phyloP scores from a whole-genome alignment of 2,329 filamentous ascomycete species.

The Periconia macrospinosa region DNA sequence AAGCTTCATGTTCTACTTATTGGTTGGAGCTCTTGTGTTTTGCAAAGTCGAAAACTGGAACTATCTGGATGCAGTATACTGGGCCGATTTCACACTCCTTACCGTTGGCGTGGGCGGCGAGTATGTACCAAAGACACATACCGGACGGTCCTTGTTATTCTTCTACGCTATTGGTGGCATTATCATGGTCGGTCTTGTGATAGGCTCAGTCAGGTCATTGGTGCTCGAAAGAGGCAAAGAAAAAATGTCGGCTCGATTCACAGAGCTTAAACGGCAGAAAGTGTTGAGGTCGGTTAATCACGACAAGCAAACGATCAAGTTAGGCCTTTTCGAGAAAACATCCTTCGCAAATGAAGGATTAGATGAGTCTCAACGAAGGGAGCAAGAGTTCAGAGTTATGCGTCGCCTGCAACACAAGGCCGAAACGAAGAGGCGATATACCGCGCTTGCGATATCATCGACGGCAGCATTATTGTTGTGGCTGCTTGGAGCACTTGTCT shows the following conservation, averaged over 20 bases:
- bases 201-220: conserved; percentile 56
- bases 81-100: conserved; percentile 59
- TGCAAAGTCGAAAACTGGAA: conserved; percentile 56
- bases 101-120: conserved; percentile 58
- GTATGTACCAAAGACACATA: conserved; percentile 52
- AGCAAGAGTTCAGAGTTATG: conserved; percentile 53
- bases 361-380: conserved; percentile 45
- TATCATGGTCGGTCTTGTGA: conserved; percentile 57
- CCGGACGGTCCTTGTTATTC: conserved; percentile 55
- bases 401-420: conserved; percentile 43
- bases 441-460: conserved; percentile 44
- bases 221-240: conserved; percentile 55
- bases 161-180: conserved; percentile 60
- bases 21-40: conserved; percentile 52
- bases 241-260: conserved; percentile 54
- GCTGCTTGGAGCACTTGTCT: conserved; percentile 55
- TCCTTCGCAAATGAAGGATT: conserved; percentile 46
- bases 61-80: conserved; percentile 59
- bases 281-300: conserved; percentile 45
- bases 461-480: conserved; percentile 45
- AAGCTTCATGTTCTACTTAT: conserved; percentile 51
- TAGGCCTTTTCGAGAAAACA: conserved; percentile 45
- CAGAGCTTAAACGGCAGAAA: conserved; percentile 51
- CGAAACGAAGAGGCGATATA: conserved; percentile 41
- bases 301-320: conserved; percentile 45